Conservation (phyloP, 2,329 filamentous ascomycete genomes). For the Pseudogymnoascus sp. region DNA sequence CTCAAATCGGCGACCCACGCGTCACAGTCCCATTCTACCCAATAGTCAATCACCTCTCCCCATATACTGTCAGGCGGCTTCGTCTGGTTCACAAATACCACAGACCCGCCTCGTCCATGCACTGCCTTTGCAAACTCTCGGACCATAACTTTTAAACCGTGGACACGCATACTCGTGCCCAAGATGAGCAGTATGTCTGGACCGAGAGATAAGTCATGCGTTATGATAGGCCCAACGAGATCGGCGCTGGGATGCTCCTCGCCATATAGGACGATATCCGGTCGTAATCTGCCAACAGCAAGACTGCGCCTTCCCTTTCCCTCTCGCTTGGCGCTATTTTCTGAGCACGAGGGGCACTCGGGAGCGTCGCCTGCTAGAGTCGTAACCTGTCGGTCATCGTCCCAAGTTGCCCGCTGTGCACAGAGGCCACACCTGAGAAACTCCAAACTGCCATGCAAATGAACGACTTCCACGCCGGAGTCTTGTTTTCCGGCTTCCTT, state of each 20-base stretch:
- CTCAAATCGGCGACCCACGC: constrained; percentile 59
- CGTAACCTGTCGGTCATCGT: constrained; percentile 35
- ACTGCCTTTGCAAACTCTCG: constrained; percentile 64
- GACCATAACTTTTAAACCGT: constrained; percentile 63
- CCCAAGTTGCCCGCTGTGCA: constrained; percentile 49
- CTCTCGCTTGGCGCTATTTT: constrained; percentile 53
- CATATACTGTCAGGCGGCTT: constrained; percentile 64
- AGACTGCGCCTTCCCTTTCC: constrained; percentile 59
- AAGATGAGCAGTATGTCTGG: constrained; percentile 63
- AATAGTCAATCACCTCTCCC: constrained; percentile 66
- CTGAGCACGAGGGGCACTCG: constrained; percentile 57
- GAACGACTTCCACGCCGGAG: constrained; percentile 44
- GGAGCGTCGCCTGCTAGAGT: constrained; percentile 57
- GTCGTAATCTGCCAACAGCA: constrained; percentile 59
- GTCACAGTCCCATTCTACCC: constrained; percentile 69
- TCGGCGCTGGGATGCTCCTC: constrained; percentile 64
- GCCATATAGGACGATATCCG: constrained; percentile 67
- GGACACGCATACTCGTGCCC: constrained; percentile 62
- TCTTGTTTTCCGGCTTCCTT: constrained; percentile 23
- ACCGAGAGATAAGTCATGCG: constrained; percentile 55
- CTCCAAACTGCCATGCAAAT: constrained; percentile 61
- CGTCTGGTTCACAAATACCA: constrained; percentile 66
- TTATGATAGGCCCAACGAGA: constrained; percentile 59
- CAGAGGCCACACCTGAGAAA: constrained; percentile 57
- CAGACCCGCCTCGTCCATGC: constrained; percentile 56